Conservation (phyloP, 495 filamentous ascomycete genomes). For the Massariosphaeria phaeospora region DNA sequence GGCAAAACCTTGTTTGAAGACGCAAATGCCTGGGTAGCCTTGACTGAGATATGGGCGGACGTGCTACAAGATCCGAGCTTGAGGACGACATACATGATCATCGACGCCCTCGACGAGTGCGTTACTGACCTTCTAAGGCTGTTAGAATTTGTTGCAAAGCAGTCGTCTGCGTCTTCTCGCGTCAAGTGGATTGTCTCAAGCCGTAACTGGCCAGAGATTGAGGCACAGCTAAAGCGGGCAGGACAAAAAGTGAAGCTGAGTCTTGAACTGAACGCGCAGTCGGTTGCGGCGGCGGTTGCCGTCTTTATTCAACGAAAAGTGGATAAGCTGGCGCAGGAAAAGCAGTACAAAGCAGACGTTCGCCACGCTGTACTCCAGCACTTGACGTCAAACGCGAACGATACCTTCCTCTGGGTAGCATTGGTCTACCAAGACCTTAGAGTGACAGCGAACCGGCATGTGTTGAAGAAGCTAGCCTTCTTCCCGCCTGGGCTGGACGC, state of each 20-base stretch:
- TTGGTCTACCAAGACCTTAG: constrained; percentile 22
- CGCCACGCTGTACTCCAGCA: constrained; percentile 13
- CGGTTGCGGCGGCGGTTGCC: constrained; percentile 12
- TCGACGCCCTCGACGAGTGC: constrained; percentile 18
- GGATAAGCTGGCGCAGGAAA: constrained; percentile 11
- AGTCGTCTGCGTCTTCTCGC: constrained; percentile 6
- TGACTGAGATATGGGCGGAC: constrained; percentile 36
- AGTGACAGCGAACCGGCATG: neutral
- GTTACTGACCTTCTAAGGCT: constrained; percentile 12
- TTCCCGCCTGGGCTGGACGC: constrained; percentile 2
- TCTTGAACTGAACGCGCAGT: constrained; percentile 39
- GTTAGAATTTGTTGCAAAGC: constrained; percentile 6
- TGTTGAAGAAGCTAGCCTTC: neutral
- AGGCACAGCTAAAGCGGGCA: constrained; percentile 29
- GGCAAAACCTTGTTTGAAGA: constrained; percentile 39
- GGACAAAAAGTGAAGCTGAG: constrained; percentile 26
- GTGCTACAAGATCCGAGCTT: constrained; percentile 37
- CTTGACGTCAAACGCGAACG: constrained; percentile 36
- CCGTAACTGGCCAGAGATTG: constrained; percentile 40
- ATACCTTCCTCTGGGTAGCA: constrained; percentile 41
- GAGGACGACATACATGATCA: constrained; percentile 1
- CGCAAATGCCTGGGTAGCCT: constrained; percentile 38
- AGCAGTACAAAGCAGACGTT: constrained; percentile 19
- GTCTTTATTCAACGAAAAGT: constrained; percentile 40
- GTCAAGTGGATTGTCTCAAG: constrained; percentile 43